Percentiles rank a stretch among this genome's conserved stretches.
Evolutionary conservation across 257 asterid genomes (phyloP).

Genomic region (Capsicum chinense): DNA sequence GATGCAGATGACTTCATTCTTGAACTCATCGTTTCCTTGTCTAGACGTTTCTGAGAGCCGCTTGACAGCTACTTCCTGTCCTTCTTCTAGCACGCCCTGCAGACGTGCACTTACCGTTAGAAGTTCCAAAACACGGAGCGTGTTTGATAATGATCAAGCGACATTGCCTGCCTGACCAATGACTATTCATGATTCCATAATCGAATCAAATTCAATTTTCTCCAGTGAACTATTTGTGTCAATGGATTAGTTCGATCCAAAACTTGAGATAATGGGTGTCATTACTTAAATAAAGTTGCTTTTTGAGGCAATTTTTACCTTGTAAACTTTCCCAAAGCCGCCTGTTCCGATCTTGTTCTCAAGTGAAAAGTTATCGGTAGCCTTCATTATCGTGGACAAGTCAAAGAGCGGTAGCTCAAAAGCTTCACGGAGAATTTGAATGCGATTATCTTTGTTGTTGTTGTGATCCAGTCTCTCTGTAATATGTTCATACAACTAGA

Average conservation of each 20-base stretch:
- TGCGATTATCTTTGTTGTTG: background rate
- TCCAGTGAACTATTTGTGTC: background rate
- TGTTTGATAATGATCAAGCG: background rate
- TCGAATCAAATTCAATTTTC: background rate
- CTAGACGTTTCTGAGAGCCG: slow-evolving; percentile 43
- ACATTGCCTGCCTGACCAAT: background rate
- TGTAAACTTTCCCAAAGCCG: slow-evolving; percentile 46
- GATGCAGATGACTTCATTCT: slow-evolving; percentile 44
- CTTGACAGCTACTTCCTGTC: slow-evolving; percentile 48
- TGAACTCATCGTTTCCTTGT: slow-evolving; percentile 49
- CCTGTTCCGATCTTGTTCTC: slow-evolving; percentile 44
- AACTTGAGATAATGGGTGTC: background rate
- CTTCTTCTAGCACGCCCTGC: slow-evolving; percentile 39
- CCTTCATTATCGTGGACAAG: slow-evolving; percentile 31
- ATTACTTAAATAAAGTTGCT: background rate
- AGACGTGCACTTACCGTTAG: background rate
- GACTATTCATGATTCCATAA: background rate
- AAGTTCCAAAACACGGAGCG: background rate
- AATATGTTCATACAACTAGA: background rate
- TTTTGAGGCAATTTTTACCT: slow-evolving; percentile 29
- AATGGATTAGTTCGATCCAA: background rate
- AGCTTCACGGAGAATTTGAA: background rate
- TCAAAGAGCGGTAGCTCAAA: slow-evolving; percentile 42
- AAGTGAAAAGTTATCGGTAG: slow-evolving; percentile 41
- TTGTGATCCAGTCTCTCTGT: background rate